phyloP scores from a whole-genome alignment of 306 rosid species.

The Clitoria ternatea region DNA sequence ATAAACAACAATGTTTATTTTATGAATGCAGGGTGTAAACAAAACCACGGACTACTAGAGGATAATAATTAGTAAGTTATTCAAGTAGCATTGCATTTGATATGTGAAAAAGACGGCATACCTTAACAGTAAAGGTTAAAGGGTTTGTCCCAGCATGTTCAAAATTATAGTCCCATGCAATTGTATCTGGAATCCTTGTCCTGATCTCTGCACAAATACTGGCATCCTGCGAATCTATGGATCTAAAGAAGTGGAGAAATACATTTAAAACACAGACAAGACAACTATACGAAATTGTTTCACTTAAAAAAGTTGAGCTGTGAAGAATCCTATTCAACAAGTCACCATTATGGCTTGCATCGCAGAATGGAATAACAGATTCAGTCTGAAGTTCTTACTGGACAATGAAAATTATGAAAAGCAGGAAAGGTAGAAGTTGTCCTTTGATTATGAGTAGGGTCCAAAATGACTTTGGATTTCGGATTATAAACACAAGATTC shows the following conservation, averaged over 20 bases:
- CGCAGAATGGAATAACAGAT: not conserved
- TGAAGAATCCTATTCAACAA: not conserved
- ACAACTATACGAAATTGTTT: not conserved
- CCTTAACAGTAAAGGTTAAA: slow-evolving; percentile 84
- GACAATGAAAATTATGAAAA: not conserved
- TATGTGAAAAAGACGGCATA: slow-evolving; percentile 17
- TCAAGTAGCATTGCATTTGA: not conserved
- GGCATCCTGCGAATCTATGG: slow-evolving; percentile 68
- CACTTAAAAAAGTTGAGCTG: not conserved
- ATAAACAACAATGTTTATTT: not conserved
- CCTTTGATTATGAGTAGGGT: not conserved
- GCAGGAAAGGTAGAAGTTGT: not conserved
- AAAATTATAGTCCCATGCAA: slow-evolving; percentile 89
- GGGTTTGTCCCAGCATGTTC: slow-evolving; percentile 88
- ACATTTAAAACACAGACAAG: not conserved
- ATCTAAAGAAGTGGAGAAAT: slow-evolving; percentile 42
- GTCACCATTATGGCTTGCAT: not conserved
- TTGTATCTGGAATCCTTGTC: slow-evolving; percentile 88
- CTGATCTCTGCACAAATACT: slow-evolving; percentile 93
- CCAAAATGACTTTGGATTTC: not conserved
- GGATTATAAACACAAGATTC: not conserved
- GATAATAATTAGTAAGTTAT: not conserved
- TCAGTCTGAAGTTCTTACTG: not conserved
- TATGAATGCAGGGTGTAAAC: not conserved
- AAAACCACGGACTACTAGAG: not conserved